Base-by-base conservation (phyloP, 176 grass and related monocot genomes). In the Raddia guianensis region DNA sequence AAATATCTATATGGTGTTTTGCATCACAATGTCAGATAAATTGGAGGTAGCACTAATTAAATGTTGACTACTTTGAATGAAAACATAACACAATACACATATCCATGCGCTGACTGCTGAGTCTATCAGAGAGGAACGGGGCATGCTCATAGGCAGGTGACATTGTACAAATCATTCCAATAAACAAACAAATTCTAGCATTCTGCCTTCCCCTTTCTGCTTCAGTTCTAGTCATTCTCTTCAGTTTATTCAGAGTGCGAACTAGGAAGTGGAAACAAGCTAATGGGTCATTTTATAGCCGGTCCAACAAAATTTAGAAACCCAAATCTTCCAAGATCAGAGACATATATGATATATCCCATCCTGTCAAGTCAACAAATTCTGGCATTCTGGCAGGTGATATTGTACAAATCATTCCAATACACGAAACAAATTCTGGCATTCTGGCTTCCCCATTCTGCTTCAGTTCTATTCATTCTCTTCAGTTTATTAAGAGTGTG, bases 401-500 rank as follows among this genome's bases (percentile, higher is more conserved):
- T 35, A 11, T 44, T 55, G 34, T 71, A 75, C 46, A 21, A 2
- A 53, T 63, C 42, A 70, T 76, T 72, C 56, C 14, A 53, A 19
- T 54, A 74, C 12, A 72, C 5, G 1, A 0, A 15, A 16, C 5
- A 52, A 27, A 52, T 78, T 61, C 47, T 0, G 6, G 70, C 16
- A 52, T 78, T 61, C 47, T 0, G 6, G 70, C 16, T 62, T 84
- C 8, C 6, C 16, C 32, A 14, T 15, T 52, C 76, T 84, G 53
- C 76, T 72, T 35, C 55, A 56, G 37, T 80, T 33, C 51, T 46
- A 60, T 7, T 20, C 43, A 54, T 46, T 40, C 53, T 14, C 69
- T 40, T 14, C 7, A 60, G 56, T 84, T 79, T 83, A 83, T 83
- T 88, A 16, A 34, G 67, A 69, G 64, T 59, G 37, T 40, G 37